A percentile compares a stretch with the other conserved stretches of the same genome.
These are phyloP conservation scores for Ramalina peruviana DNA, from an alignment of 495 filamentous ascomycete species.

Conservation along the genomic window DNA sequence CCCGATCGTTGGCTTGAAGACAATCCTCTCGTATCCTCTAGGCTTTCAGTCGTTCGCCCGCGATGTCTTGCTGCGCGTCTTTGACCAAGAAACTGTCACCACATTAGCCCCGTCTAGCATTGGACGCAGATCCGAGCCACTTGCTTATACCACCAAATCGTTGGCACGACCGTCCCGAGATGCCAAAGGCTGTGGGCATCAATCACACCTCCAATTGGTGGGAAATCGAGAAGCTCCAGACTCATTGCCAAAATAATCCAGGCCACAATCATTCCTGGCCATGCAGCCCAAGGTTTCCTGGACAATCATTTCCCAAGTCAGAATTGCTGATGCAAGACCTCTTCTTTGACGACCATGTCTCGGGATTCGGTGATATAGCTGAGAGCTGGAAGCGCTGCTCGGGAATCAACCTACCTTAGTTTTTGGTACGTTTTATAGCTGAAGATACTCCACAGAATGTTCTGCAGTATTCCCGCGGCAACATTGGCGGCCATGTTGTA, in stretches of 20 bases:
- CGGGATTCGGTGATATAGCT: no score
- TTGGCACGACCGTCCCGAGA: constrained; percentile 76
- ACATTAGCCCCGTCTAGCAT: constrained; percentile 6
- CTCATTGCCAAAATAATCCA: constrained; percentile 93
- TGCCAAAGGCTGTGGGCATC: constrained; percentile 98
- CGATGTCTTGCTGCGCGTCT: constrained; percentile 64
- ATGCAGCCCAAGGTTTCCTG: constrained; percentile 61
- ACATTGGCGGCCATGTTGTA: constrained; percentile 98
- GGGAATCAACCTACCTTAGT: constrained; percentile 18
- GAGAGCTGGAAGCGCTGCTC: no score
- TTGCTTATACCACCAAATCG: constrained; percentile 91
- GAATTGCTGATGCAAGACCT: no score
- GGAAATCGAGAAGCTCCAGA: constrained; percentile 85
- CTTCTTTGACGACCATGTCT: no score
- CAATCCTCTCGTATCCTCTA: constrained; percentile 14
- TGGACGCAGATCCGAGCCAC: constrained; percentile 23
- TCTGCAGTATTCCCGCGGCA: constrained; percentile 63
- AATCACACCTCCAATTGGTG: constrained; percentile 65
- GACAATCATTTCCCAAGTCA: no score
- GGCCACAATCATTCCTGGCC: constrained; percentile 84
- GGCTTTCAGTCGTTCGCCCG: constrained; percentile 35
- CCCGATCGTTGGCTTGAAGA: not conserved
- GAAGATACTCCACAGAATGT: constrained; percentile 75
- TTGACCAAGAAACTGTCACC: constrained; percentile 56
- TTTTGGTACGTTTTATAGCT: constrained; percentile 60